Percentiles rank a stretch among this genome's conserved stretches.
Evolutionary conservation across 768 basidiomycete species (phyloP).

Genomic region (Auriscalpium microsporum): DNA sequence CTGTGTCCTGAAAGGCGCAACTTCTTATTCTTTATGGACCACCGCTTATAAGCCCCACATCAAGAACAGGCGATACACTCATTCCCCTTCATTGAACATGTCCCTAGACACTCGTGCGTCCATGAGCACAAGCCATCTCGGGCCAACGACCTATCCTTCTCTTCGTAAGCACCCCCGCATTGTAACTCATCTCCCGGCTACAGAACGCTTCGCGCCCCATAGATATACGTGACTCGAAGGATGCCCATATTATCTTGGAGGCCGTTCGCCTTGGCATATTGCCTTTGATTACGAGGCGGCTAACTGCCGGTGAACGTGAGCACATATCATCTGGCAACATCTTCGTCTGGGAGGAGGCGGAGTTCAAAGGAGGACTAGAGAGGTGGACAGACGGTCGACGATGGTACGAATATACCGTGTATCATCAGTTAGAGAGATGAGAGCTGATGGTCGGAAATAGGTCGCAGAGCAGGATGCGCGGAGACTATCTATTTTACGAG

Average conservation of each 20-base stretch:
- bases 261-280: constrained; percentile 64
- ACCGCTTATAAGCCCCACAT: constrained; percentile 11
- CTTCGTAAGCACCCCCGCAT: constrained; percentile 5
- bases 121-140: background rate
- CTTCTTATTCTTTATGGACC: constrained; percentile 8
- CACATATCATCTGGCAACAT: constrained; percentile 65
- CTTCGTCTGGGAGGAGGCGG: constrained; percentile 83
- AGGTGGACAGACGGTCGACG: constrained; percentile 79
- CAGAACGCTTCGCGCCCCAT: background rate
- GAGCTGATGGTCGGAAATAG: constrained; percentile 26
- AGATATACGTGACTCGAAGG: constrained; percentile 77
- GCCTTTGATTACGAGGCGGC: constrained; percentile 61
- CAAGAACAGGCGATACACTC: background rate
- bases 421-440: too few species aligned
- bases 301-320: constrained; percentile 63
- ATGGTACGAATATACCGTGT: constrained; percentile 38
- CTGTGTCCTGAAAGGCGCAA: background rate
- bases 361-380: constrained; percentile 50
- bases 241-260: constrained; percentile 69
- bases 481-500: constrained; percentile 77
- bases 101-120: constrained; percentile 4
- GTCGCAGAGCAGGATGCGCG: constrained; percentile 82
- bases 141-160: constrained; percentile 8
- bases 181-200: background rate
- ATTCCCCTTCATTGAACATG: constrained; percentile 2